Conservation (phyloP, 2,329 filamentous ascomycete species). For the Pyrenochaeta sp. region DNA sequence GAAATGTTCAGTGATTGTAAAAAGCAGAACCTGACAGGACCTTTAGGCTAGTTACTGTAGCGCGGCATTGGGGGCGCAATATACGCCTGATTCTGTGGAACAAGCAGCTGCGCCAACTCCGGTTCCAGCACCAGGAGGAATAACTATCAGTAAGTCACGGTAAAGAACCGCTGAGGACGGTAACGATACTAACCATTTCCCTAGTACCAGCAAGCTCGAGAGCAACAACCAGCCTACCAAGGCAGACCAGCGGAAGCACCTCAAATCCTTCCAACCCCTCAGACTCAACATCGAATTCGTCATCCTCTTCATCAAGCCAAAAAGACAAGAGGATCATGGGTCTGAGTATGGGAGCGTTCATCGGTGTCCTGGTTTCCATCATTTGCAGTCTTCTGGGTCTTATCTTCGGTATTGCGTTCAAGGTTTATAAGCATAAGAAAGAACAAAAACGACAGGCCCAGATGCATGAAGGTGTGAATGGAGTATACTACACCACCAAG, state of each 20-base stretch:
- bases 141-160: neutral
- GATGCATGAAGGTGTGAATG: neutral
- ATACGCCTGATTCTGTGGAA: conserved; percentile 11
- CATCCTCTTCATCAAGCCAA: neutral
- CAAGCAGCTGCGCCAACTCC: neutral
- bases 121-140: neutral
- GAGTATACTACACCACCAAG: conserved; percentile 6
- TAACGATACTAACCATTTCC: neutral
- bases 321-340: conserved; percentile 18
- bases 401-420: conserved; percentile 21
- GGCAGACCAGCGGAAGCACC: neutral
- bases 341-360: conserved; percentile 20
- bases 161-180: no score
- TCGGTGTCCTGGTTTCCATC: conserved; percentile 18
- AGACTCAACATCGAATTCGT: neutral
- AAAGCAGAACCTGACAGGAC: no score
- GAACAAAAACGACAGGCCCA: conserved; percentile 9
- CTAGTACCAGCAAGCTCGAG: neutral
- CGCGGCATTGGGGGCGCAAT: conserved; percentile 13
- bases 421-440: conserved; percentile 22
- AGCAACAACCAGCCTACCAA: neutral
- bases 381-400: conserved; percentile 17
- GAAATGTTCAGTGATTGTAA: neutral
- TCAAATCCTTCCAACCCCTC: neutral
- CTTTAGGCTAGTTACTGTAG: conserved; percentile 21